These are phyloP conservation scores for Cadophora gregata DNA, from an alignment of 2,329 filamentous ascomycete species.

Conservation along the genomic window DNA sequence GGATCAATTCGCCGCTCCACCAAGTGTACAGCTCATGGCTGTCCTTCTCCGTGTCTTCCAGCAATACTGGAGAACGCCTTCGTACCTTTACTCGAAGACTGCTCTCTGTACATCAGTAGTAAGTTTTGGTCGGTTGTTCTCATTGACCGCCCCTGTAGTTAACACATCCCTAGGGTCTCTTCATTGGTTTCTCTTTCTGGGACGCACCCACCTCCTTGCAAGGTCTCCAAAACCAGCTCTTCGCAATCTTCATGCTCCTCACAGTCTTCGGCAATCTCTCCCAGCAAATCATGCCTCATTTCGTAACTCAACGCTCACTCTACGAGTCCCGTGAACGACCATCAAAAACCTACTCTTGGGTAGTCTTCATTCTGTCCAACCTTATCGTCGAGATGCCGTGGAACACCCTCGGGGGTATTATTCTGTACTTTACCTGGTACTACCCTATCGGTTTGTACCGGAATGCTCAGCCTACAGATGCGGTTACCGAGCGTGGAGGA, in stretches of 20 bases:
- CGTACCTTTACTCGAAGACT: constrained; percentile 55
- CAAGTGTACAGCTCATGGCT: constrained; percentile 58
- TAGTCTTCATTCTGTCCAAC: constrained; percentile 71
- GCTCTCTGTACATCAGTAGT: constrained; percentile 36
- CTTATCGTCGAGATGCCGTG: constrained; percentile 87
- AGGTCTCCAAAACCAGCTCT: constrained; percentile 74
- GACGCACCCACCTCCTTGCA: constrained; percentile 62
- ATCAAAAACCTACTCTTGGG: constrained; percentile 79
- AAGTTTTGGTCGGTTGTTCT: constrained; percentile 44
- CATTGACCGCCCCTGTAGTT: constrained; percentile 1
- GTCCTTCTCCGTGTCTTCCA: constrained; percentile 65
- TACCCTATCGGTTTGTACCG: constrained; percentile 76
- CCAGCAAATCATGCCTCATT: constrained; percentile 78
- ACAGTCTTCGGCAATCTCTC: constrained; percentile 77
- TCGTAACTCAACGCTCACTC: constrained; percentile 56
- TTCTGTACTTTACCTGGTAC: constrained; percentile 85
- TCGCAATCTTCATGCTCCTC: constrained; percentile 78
- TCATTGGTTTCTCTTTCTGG: constrained; percentile 77
- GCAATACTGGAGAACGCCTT: constrained; percentile 70
- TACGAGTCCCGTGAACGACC: constrained; percentile 76
- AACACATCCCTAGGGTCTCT: constrained; percentile 50
- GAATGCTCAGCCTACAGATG: constrained; percentile 68
- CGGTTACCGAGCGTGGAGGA: constrained; percentile 71
- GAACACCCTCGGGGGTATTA: constrained; percentile 73
- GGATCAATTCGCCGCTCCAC: constrained; percentile 68